Conservation (phyloP, 2,329 filamentous ascomycete genomes). For the Alternaria conjuncta region DNA sequence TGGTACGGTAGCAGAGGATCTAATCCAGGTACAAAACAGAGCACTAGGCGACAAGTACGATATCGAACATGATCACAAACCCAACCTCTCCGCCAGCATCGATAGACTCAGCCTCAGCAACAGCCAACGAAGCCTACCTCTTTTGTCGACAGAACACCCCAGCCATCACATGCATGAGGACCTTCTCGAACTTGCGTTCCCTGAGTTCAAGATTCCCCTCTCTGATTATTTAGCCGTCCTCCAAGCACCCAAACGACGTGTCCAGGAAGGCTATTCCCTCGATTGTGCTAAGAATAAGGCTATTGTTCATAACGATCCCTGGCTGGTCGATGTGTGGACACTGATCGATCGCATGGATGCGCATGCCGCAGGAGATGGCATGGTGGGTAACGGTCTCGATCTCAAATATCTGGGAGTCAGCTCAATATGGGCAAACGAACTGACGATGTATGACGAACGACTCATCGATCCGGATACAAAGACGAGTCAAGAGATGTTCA, state of each 20-base stretch:
- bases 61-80: constrained; percentile 26
- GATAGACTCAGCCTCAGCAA: constrained; percentile 43
- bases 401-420: constrained; percentile 77
- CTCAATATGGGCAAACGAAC: constrained; percentile 73
- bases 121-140: constrained; percentile 36
- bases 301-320: constrained; percentile 73
- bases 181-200: constrained; percentile 45
- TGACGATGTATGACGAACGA: constrained; percentile 60
- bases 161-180: constrained; percentile 48
- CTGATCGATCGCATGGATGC: constrained; percentile 72
- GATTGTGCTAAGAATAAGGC: constrained; percentile 69
- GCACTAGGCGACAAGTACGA: constrained; percentile 37
- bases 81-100: constrained; percentile 34
- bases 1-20: constrained; percentile 44
- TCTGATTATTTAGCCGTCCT: constrained; percentile 44
- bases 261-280: constrained; percentile 62
- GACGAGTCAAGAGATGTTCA: constrained; percentile 63
- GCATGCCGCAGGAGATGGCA: constrained; percentile 70
- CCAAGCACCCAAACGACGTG: constrained; percentile 58
- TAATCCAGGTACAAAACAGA: constrained; percentile 41
- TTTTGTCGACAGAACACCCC: constrained; percentile 34
- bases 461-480: constrained; percentile 46
- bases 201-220: constrained; percentile 40
- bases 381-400: constrained; percentile 72
- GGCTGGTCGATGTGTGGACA: constrained; percentile 80